phyloP scores from a whole-genome alignment of 1,284 basidiomycete species.

The Pholiota adiposa region DNA sequence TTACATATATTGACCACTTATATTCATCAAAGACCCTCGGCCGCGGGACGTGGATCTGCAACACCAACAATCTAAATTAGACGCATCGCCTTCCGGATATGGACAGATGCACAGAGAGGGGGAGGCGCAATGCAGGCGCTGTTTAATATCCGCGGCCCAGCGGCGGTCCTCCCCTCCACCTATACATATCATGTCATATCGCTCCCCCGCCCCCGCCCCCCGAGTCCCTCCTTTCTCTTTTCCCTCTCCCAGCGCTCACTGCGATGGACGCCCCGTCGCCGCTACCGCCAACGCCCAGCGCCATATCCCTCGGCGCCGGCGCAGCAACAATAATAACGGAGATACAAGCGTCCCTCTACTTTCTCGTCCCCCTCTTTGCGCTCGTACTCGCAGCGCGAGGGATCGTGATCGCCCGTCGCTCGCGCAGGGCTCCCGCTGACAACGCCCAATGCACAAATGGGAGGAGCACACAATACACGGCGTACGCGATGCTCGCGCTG shows the following conservation, averaged over 20 bases:
- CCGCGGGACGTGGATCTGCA: not conserved
- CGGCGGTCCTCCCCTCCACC: not conserved
- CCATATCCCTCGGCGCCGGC: too few relatives aligned
- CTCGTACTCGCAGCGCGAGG: conserved; percentile 17
- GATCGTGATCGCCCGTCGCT: conserved; percentile 5
- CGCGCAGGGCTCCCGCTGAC: too few relatives aligned
- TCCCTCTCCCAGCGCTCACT: not conserved
- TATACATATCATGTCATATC: not conserved
- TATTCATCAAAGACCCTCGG: too few relatives aligned
- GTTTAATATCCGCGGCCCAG: not conserved
- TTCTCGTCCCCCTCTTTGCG: conserved; percentile 21
- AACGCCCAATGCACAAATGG: not conserved
- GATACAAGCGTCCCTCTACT: conserved; percentile 16
- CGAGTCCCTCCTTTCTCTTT: not conserved
- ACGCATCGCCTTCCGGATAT: not conserved
- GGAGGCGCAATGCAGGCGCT: too few relatives aligned
- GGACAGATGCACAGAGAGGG: not conserved
- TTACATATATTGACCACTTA: too few relatives aligned
- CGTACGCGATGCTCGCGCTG: conserved; percentile 19
- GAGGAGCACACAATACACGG: conserved; percentile 3
- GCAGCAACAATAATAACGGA: too few relatives aligned
- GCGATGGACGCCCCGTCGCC: conserved; percentile 1
- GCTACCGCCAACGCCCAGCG: conserved; percentile 16
- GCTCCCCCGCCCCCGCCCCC: not conserved
- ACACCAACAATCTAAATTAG: not conserved